Evolutionary conservation across 257 asterid species (phyloP), one percentile per base, ranked within the genome.

Genomic region (Solanum medicagineum): DNA sequence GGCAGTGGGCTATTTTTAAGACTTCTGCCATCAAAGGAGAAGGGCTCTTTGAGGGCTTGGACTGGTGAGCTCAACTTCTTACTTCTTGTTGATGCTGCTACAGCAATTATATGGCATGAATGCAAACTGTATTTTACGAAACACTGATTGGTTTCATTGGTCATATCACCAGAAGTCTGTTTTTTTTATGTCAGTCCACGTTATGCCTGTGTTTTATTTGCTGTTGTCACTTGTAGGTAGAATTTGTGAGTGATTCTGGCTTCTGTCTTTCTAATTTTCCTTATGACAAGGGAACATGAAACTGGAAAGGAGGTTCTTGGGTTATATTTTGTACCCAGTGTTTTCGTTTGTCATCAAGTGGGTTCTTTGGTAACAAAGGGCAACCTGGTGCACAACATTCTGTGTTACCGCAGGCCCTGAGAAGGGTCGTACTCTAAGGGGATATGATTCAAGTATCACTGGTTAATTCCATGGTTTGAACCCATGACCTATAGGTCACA

Each of bases 21-120:
- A 93, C 99, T 65, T 96, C 98, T 60, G 99, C 99, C 85, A 81
- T 96, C 56, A 96, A 94, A 90, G 99, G 99, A 86, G 99, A 96
- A 89, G 99, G 99, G 77, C 91, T 96, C 81, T 94, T 93, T 84
- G 99, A 96, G 89, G 99, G 99, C 62, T 89, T 96, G 87, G 97
- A 95, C 91, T 95, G 98, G 98, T 95, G 87, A 90, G 83, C 11
- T 32, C 19, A 79, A 16, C 44, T 53, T 53, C 49, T 10, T 26
- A 53, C 1, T 1, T 79, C 20, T 51, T 51, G 22, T 29, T 53
- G 15, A 79, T 79, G 65, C 12, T 79, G 49, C 36, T 0, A 29
- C 0, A 17, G 11, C 22, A 16, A 29, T 53, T 51, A 16, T 79
- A 53, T 53, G 22, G 66, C 83, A 53, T 17, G 65, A 29, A 53